Conservation (phyloP, 176 grass and related monocot species). For the Oropetium thomaeum region DNA sequence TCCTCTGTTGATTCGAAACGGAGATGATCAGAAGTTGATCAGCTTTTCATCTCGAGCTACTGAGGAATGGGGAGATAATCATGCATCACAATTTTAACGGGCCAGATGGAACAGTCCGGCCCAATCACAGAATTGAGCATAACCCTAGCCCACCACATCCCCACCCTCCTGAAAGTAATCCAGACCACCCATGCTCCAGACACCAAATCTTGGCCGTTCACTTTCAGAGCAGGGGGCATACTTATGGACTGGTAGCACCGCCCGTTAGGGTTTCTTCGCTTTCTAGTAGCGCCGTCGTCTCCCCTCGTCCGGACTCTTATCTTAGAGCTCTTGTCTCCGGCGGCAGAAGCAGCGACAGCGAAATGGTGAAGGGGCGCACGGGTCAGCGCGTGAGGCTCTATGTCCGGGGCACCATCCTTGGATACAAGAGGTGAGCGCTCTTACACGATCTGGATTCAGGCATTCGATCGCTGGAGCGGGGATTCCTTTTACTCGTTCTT, state of each 20-base stretch:
- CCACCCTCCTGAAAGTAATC: background rate
- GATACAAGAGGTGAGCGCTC: conserved; percentile 65
- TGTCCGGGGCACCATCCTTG: conserved; percentile 74
- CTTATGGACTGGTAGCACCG: background rate
- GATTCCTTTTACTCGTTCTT: background rate
- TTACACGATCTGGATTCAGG: background rate
- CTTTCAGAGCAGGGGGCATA: background rate
- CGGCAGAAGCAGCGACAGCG: conserved; percentile 13
- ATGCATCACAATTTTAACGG: background rate
- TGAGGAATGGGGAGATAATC: no score
- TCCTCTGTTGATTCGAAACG: no score
- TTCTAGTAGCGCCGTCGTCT: background rate
- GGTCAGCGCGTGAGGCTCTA: conserved; percentile 66
- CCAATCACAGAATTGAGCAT: background rate
- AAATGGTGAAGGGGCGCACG: conserved; percentile 58
- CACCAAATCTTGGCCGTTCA: background rate
- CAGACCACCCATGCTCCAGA: background rate
- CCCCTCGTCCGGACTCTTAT: background rate
- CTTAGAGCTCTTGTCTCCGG: conserved; percentile 5
- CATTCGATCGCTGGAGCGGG: background rate
- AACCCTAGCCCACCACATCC: background rate
- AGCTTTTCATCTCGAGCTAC: background rate
- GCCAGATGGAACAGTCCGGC: background rate
- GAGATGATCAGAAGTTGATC: no score
- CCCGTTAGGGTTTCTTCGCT: conserved; percentile 27